These are phyloP conservation scores for Trypanosoma caninum DNA, from an alignment of 208 protist species.

Conservation along the genomic window DNA sequence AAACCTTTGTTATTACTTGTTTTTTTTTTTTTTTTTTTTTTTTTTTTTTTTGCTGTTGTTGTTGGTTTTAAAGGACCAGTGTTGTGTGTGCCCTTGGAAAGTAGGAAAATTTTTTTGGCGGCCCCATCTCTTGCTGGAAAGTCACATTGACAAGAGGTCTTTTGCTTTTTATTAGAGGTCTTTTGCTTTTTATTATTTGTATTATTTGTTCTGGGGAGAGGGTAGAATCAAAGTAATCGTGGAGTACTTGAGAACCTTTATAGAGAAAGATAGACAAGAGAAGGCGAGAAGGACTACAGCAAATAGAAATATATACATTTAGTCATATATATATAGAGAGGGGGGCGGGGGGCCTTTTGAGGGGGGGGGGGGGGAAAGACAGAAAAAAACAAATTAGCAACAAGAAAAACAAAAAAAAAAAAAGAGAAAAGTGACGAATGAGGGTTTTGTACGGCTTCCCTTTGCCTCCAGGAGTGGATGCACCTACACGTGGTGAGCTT, in stretches of 20 bases:
- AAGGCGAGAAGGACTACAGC: not conserved
- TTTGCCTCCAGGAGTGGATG: conserved; percentile 63
- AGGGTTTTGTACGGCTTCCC: conserved; percentile 59
- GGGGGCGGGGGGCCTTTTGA: not conserved
- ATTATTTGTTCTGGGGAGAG: not conserved
- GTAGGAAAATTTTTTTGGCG: too few species aligned
- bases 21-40: too few species aligned
- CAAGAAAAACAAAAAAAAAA: conserved; percentile 9
- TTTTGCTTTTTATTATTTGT: not conserved
- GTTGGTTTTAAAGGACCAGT: too few species aligned
- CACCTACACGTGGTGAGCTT: conserved; percentile 71
- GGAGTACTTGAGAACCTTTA: not conserved
- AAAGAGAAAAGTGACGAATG: conserved; percentile 7
- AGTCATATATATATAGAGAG: too few species aligned
- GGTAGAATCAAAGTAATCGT: not conserved
- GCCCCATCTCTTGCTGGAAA: not conserved
- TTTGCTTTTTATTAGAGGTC: not conserved
- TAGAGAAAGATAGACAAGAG: not conserved
- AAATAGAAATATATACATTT: too few species aligned
- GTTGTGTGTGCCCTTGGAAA: too few species aligned
- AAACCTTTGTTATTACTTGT: too few species aligned
- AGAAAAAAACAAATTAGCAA: conserved; percentile 2
- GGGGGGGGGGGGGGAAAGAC: not conserved
- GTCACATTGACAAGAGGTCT: too few species aligned
- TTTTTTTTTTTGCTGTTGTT: too few species aligned